A percentile compares a stretch with the other conserved stretches of the same genome.
Conservation (phyloP, 75 land plant species). For the Pseudotsuga menziesii region DNA sequence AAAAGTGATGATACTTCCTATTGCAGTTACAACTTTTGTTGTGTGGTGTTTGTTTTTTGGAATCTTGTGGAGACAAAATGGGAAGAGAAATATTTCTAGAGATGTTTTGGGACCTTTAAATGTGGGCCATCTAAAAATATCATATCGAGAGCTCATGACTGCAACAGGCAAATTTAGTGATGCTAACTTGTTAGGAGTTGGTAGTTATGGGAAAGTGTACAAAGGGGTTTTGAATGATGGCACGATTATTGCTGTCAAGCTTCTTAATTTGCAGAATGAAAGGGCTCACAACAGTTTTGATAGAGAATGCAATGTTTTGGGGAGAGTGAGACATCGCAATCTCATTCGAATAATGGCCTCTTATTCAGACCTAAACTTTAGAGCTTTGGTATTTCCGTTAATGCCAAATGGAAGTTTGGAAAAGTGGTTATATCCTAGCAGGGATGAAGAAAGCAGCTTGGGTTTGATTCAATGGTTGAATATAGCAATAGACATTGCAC, state of each 20-base stretch:
- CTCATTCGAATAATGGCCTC: not conserved
- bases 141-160: not conserved
- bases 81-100: not conserved
- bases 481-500: conserved; percentile 29
- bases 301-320: not conserved
- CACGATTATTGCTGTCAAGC: conserved; percentile 2
- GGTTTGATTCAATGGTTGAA: conserved; percentile 10
- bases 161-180: not conserved
- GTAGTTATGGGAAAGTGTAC: conserved; percentile 5
- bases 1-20: too few species aligned
- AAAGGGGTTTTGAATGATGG: conserved; percentile 1
- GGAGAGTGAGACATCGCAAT: conserved; percentile 3
- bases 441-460: not conserved
- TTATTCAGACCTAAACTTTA: not conserved
- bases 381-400: not conserved
- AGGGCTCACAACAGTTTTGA: not conserved
- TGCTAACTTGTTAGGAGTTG: not conserved
- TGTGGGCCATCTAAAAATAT: not conserved
- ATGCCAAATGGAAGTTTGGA: conserved; percentile 7
- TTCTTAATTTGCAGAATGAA: conserved; percentile 2
- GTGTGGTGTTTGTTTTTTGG: not conserved
- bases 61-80: not conserved
- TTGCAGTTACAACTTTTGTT: not conserved
- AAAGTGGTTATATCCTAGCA: not conserved
- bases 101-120: not conserved